Evolutionary conservation across 1,284 basidiomycete genomes (phyloP), one percentile per base, ranked within the genome.

Genomic region (Pascua guehoae): DNA sequence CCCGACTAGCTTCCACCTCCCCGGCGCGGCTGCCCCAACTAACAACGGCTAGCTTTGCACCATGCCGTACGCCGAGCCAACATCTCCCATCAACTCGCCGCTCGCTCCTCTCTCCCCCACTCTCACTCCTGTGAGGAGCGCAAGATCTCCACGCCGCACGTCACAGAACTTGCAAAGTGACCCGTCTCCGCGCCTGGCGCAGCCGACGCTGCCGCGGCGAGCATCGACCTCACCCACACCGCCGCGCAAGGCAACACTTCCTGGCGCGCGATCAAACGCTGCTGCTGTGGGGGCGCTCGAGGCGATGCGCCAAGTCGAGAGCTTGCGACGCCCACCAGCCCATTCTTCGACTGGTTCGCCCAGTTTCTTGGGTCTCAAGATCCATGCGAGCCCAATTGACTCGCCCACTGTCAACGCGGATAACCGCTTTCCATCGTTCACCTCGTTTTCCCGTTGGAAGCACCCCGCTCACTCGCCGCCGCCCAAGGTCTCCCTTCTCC

Each of bases 11-110:
- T n/a, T n/a, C n/a, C n/a, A n/a, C n/a, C n/a, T n/a, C n/a, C n/a
- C n/a, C n/a, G n/a, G n/a, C n/a, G n/a, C n/a, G n/a, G n/a, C n/a
- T 32, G 7, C 24, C 24, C 24, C 24, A 32, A 32, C 24, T 32
- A 32, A 32, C 24, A 32, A 32, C 24, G 24, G 24, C 24, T 32
- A 32, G 24, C 24, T 32, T 7, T 32, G 45, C 56, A 68, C 44
- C 47, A 77, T 76, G 75, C 74, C 74, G 12, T 76, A 77, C 71
- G 66, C 74, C 12, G 69, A 71, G 44, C 75, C 75, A 12, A 69
- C 67, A 8, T 71, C 70, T 2, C 69, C 72, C 3, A 43, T 66
- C 11, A 56, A 64, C 15, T 70, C 72, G 10, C 68, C 72, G 15
- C 24, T 3, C 24, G 24, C 24, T 7, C 24, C 24, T 7, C 24